phyloP scores from a whole-genome alignment of 2,329 filamentous ascomycete genomes.

The Aspergillus sp. region DNA sequence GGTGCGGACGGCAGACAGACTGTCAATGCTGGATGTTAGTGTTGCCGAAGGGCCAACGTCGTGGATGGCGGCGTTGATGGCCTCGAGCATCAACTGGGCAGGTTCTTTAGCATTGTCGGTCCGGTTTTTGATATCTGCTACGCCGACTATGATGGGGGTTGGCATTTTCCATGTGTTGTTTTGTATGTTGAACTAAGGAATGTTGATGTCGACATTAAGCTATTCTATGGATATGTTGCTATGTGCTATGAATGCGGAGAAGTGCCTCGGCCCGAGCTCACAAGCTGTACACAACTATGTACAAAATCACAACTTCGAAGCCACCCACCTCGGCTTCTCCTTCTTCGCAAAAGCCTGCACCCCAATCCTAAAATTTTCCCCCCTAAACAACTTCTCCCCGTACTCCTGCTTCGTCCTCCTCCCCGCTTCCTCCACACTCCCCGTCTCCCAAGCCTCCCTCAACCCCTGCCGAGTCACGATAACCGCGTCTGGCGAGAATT shows the following conservation, averaged over 20 bases:
- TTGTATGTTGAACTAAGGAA: neutral
- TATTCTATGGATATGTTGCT: neutral
- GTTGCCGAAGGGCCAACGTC: conserved; percentile 40
- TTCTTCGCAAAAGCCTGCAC: conserved; percentile 60
- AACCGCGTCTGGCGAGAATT: conserved; percentile 65
- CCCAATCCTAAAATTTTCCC: conserved; percentile 86
- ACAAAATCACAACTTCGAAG: conserved; percentile 10
- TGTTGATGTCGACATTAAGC: neutral
- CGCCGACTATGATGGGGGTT: conserved; percentile 54
- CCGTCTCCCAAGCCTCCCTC: conserved; percentile 61
- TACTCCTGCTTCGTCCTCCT: conserved; percentile 77
- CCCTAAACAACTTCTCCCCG: conserved; percentile 79
- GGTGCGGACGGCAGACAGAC: conserved; percentile 53
- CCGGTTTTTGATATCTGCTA: conserved; percentile 56
- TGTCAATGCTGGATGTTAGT: conserved; percentile 48
- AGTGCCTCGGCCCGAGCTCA: neutral
- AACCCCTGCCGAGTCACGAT: conserved; percentile 64
- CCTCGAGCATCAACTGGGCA: conserved; percentile 51
- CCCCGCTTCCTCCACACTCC: conserved; percentile 57
- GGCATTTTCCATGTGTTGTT: conserved; percentile 5
- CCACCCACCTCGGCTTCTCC: conserved; percentile 73
- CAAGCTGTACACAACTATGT: neutral
- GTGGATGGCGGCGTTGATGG: conserved; percentile 46
- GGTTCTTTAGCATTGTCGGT: conserved; percentile 55
- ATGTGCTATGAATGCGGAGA: neutral